A percentile compares a stretch with the other conserved stretches of the same genome.
Evolutionary conservation across 2,329 filamentous ascomycete species (phyloP).

Genomic region (Scopulariopsis brevicaulis): DNA sequence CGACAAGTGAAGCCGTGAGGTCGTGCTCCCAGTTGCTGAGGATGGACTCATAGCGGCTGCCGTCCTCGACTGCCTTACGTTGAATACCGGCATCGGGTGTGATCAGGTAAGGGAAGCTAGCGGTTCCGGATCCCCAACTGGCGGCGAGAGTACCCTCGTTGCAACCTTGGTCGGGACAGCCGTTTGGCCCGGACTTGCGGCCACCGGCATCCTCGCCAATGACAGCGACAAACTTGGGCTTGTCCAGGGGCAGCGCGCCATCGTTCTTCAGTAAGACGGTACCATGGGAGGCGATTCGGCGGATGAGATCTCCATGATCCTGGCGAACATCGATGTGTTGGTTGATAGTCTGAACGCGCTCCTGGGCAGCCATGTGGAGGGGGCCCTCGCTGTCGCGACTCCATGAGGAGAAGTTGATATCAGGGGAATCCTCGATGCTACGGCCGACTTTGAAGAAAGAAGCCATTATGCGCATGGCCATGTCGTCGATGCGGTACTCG

Average conservation of each 20-base stretch:
- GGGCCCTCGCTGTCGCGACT: conserved; percentile 64
- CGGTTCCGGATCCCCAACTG: conserved; percentile 68
- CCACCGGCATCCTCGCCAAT: conserved; percentile 76
- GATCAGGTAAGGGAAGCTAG: conserved; percentile 65
- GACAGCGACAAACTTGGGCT: conserved; percentile 63
- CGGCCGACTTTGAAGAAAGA: conserved; percentile 57
- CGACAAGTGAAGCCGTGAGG: conserved; percentile 48
- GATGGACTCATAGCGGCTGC: conserved; percentile 51
- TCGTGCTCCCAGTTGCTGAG: conserved; percentile 52
- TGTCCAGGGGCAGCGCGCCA: conserved; percentile 61
- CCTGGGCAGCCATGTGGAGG: conserved; percentile 48
- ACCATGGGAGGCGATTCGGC: conserved; percentile 65
- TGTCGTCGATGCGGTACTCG: conserved; percentile 81
- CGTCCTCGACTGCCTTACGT: conserved; percentile 47
- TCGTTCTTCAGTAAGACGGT: conserved; percentile 86
- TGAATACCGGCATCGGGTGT: conserved; percentile 63
- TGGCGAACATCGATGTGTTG: conserved; percentile 73
- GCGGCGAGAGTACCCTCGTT: conserved; percentile 54
- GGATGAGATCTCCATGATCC: conserved; percentile 62
- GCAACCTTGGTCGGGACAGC: conserved; percentile 58
- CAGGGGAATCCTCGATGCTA: conserved; percentile 30
- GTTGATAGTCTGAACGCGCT: conserved; percentile 60
- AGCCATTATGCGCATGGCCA: conserved; percentile 74
- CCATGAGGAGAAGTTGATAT: conserved; percentile 85
- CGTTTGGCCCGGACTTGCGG: conserved; percentile 66